Evolutionary conservation across 2,329 filamentous ascomycete species (phyloP).

Genomic region (Alternaria gansuensis): DNA sequence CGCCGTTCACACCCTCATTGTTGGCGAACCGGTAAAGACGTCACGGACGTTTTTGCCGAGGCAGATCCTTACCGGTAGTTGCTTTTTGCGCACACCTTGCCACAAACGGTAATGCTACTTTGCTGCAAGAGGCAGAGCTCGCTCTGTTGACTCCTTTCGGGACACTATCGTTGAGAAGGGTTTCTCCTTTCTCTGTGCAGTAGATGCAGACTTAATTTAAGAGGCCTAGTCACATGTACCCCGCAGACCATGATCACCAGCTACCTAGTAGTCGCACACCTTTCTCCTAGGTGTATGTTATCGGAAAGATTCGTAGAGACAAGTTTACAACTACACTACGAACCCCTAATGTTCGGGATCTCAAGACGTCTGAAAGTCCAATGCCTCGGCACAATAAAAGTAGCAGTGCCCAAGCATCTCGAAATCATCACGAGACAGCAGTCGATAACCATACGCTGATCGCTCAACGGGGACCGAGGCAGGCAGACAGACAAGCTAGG

Average conservation of each 20-base stretch:
- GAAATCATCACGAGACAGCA: neutral
- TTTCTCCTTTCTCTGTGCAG: neutral
- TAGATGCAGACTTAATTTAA: neutral
- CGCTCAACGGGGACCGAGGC: neutral
- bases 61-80: conserved; percentile 8
- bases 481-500: neutral
- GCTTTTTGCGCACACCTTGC: conserved; percentile 9
- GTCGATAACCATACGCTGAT: neutral
- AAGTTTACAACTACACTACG: neutral
- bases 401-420: neutral
- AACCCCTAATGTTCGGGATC: neutral
- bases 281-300: neutral
- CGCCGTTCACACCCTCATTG: neutral
- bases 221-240: conserved; percentile 1
- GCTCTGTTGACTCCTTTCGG: neutral
- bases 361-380: neutral
- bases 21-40: conserved; percentile 6
- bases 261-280: neutral
- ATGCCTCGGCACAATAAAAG: neutral
- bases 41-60: conserved; percentile 16
- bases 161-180: neutral
- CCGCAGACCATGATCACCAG: conserved; percentile 1
- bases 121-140: neutral
- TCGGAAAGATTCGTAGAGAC: neutral
- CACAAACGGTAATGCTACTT: conserved; percentile 5